phyloP scores from a whole-genome alignment of 1,284 basidiomycete genomes.

The Pisolithus thermaeus region DNA sequence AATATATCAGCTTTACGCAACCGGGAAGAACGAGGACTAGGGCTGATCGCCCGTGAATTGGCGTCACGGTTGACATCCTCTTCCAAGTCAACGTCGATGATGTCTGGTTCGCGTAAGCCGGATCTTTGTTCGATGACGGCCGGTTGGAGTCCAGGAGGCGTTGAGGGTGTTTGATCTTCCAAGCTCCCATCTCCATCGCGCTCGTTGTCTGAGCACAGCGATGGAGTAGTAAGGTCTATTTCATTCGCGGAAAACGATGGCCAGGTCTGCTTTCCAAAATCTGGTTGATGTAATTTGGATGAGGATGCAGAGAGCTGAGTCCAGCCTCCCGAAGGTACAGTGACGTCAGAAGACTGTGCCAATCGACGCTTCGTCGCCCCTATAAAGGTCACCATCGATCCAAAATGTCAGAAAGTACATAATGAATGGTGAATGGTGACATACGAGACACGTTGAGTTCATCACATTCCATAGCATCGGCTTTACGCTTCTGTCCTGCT shows the following conservation, averaged over 20 bases:
- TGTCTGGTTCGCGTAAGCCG: conserved; percentile 15
- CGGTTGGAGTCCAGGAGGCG: conserved; percentile 28
- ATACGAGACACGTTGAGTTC: conserved; percentile 10
- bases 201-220: conserved; percentile 63
- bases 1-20: conserved; percentile 35
- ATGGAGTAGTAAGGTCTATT: conserved; percentile 48
- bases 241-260: conserved; percentile 17
- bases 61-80: conserved; percentile 3
- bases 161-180: conserved; percentile 42
- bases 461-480: conserved; percentile 13
- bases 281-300: conserved; percentile 3
- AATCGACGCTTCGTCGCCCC: conserved; percentile 19
- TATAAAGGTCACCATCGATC: conserved; percentile 3
- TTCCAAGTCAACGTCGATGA: conserved; percentile 35
- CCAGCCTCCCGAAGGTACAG: not conserved
- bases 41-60: conserved; percentile 3
- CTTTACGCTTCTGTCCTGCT: conserved; percentile 24
- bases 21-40: conserved; percentile 11
- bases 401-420: not conserved
- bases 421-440: conserved; percentile 1
- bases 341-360: conserved; percentile 5
- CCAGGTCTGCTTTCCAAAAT: conserved; percentile 4
- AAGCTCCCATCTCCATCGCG: conserved; percentile 39
- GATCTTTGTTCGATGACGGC: not conserved
- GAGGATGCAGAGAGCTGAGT: conserved; percentile 2